Percentiles rank a stretch among this genome's conserved stretches.
Conservation (phyloP, 1,139 yeast genomes). For the Sugiyamaella grinbergsii region DNA sequence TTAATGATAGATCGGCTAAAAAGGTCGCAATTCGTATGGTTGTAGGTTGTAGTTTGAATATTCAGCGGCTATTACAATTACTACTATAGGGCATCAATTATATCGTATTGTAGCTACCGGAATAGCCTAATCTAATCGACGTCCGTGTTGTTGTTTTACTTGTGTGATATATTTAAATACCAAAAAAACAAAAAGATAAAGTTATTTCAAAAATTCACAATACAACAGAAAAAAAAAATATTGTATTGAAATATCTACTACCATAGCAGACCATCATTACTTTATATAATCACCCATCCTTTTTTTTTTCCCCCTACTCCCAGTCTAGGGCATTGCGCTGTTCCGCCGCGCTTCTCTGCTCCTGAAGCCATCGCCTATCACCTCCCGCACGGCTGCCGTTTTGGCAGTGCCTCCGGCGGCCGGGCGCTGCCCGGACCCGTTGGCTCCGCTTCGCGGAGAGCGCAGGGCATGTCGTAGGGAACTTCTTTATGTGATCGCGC, state of each 20-base stretch:
- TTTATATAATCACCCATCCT: not conserved
- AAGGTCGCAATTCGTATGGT: not conserved
- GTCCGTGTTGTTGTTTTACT: no score
- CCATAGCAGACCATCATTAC: not conserved
- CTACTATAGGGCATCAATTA: no score
- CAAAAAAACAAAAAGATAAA: no score
- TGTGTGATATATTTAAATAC: no score
- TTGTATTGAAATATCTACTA: not conserved
- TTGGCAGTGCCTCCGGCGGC: slow-evolving; percentile 3
- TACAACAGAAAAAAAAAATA: not conserved
- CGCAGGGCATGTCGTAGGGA: no score
- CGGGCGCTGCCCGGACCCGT: no score
- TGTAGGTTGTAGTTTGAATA: not conserved
- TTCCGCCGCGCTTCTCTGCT: not conserved
- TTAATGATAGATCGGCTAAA: not conserved
- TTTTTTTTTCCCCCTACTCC: not conserved
- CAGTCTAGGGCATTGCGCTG: not conserved
- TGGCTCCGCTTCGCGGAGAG: no score
- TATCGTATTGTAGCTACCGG: no score
- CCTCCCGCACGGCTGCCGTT: not conserved
- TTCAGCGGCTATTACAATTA: no score
- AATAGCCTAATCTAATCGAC: no score
- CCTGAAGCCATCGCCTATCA: not conserved
- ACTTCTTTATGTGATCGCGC: no score
- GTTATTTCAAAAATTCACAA: not conserved